Evolutionary conservation across 1,284 basidiomycete species (phyloP).

Genomic region (Stygiomarasmius scandens): DNA sequence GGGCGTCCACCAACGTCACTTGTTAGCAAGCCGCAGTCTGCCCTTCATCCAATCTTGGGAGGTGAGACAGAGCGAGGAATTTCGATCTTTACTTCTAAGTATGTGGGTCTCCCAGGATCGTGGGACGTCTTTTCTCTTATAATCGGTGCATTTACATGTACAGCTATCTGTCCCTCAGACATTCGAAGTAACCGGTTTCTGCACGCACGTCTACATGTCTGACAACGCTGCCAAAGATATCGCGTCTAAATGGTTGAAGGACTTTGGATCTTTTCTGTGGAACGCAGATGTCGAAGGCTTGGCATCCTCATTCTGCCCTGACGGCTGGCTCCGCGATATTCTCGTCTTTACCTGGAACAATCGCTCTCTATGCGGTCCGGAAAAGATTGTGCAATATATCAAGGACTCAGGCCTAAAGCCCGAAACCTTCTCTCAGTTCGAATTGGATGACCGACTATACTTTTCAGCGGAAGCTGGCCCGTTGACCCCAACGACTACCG

Average conservation of each 20-base stretch:
- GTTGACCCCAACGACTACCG: slow-evolving; percentile 21
- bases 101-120: not conserved
- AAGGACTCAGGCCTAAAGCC: slow-evolving; percentile 19
- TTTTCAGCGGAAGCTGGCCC: slow-evolving; percentile 29
- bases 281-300: slow-evolving; percentile 22
- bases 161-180: not conserved
- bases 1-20: too few species aligned
- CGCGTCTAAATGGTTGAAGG: slow-evolving; percentile 20
- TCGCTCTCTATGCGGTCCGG: slow-evolving; percentile 33
- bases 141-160: not conserved
- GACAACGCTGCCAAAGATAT: not conserved
- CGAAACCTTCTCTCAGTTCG: slow-evolving; percentile 28
- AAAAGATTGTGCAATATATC: slow-evolving; percentile 32
- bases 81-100: too few species aligned
- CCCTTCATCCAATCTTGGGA: too few species aligned
- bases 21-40: too few species aligned
- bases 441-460: slow-evolving; percentile 30
- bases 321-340: slow-evolving; percentile 40
- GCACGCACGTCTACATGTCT: not conserved
- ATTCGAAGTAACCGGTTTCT: not conserved
- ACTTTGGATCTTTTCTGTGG: slow-evolving; percentile 22
- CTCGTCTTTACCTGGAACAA: slow-evolving; percentile 40
- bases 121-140: not conserved
- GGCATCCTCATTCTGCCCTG: slow-evolving; percentile 26
- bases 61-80: not conserved